phyloP scores from a whole-genome alignment of 2,329 filamentous ascomycete genomes.

The Sporothrix pseudoabietina region DNA sequence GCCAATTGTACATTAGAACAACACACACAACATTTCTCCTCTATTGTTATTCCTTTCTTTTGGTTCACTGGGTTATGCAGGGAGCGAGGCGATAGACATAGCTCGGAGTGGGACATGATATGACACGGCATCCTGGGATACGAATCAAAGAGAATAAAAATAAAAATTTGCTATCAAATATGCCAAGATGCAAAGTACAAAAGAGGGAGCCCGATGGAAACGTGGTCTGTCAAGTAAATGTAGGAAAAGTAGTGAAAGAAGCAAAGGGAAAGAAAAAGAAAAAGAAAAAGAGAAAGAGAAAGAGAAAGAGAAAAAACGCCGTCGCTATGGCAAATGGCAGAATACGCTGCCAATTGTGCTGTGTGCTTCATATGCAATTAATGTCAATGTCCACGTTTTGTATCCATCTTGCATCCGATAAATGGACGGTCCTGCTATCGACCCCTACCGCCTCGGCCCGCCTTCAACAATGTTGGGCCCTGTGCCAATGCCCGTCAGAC shows the following conservation, averaged over 20 bases:
- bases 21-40: constrained; percentile 18
- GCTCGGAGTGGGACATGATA: neutral
- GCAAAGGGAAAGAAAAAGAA: neutral
- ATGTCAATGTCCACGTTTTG: neutral
- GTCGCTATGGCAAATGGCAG: constrained; percentile 20
- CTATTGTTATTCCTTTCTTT: constrained; percentile 4
- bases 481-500: constrained; percentile 62
- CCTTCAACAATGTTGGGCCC: constrained; percentile 54
- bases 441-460: neutral
- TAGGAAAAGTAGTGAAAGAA: no score
- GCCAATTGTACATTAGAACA: constrained; percentile 22
- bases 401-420: no score
- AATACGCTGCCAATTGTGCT: neutral
- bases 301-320: constrained; percentile 16
- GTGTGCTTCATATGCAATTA: neutral
- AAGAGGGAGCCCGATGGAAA: neutral
- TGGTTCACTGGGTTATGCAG: constrained; percentile 1
- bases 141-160: neutral
- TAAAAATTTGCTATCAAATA: neutral
- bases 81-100: neutral
- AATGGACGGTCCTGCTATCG: no score
- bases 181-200: neutral
- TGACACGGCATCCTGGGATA: constrained; percentile 4
- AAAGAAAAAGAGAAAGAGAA: neutral
- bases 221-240: neutral